Conservation (phyloP, 2,329 filamentous ascomycete species). For the Penicillium brevicompactum region DNA sequence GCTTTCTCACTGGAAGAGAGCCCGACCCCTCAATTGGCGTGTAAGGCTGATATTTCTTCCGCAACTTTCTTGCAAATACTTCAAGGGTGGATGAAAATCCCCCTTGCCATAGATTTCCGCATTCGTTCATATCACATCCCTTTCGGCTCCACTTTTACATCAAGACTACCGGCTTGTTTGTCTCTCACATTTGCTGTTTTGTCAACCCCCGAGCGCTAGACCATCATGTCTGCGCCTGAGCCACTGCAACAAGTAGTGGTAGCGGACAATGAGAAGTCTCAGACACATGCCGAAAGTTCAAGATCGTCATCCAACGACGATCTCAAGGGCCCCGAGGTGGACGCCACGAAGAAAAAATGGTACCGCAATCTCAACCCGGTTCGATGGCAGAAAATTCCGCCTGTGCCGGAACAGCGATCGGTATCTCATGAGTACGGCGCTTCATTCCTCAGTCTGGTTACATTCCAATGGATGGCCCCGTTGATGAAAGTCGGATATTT, state of each 20-base stretch:
- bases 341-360: constrained; percentile 34
- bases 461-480: constrained; percentile 88
- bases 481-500: constrained; percentile 87
- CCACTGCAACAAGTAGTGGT: constrained; percentile 18
- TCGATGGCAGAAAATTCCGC: constrained; percentile 53
- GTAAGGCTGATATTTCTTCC: neutral
- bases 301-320: constrained; percentile 18
- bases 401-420: constrained; percentile 55
- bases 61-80: too few relatives aligned
- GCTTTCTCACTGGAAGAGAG: neutral
- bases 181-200: neutral
- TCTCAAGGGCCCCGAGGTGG: constrained; percentile 11
- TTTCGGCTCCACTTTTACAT: neutral
- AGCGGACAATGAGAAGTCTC: constrained; percentile 20
- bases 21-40: neutral
- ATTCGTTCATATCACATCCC: neutral
- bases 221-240: constrained; percentile 18
- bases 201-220: neutral
- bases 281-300: constrained; percentile 8
- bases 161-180: neutral
- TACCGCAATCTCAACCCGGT: constrained; percentile 47
- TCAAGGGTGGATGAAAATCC: too few relatives aligned
- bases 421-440: constrained; percentile 72
- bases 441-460: constrained; percentile 71
- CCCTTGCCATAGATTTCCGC: too few relatives aligned